Evolutionary conservation across 2,329 filamentous ascomycete species (phyloP).

Genomic region (Epichloe sp.): DNA sequence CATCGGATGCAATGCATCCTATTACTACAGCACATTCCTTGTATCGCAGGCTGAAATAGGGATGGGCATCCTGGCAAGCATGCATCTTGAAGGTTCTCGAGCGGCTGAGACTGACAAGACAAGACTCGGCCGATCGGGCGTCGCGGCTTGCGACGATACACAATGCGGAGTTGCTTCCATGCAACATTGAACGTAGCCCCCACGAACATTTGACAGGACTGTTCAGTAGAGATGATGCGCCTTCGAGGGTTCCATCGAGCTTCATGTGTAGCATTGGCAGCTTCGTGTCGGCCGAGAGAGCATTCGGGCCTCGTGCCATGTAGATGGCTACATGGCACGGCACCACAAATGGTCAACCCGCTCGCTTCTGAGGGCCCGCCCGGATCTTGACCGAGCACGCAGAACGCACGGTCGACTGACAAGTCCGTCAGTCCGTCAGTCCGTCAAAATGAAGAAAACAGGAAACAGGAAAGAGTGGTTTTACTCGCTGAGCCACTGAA

Average conservation of each 20-base stretch:
- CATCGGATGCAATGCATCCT: too few species aligned
- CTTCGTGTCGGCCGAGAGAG: conserved; percentile 4
- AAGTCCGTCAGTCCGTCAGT: conserved; percentile 1
- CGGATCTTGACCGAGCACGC: conserved; percentile 5
- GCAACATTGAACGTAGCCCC: not conserved
- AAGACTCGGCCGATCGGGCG: conserved; percentile 5
- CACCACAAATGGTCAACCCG: not conserved
- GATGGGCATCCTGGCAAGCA: not conserved
- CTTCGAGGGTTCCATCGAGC: not conserved
- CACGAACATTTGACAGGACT: not conserved
- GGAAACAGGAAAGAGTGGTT: not conserved
- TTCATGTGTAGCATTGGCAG: not conserved
- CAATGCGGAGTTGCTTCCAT: not conserved
- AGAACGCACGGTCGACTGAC: conserved; percentile 3
- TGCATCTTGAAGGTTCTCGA: not conserved
- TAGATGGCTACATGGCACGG: conserved; percentile 5
- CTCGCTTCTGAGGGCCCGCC: not conserved
- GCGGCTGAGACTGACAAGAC: not conserved
- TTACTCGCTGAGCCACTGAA: not conserved
- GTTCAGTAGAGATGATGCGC: not conserved
- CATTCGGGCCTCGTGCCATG: conserved; percentile 1
- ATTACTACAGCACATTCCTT: too few species aligned
- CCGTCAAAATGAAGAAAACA: not conserved
- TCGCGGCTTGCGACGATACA: conserved; percentile 4
- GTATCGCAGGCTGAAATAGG: not conserved